Base-by-base conservation (phyloP, 148 eudicot genomes). In the Persicaria tinctoria region DNA sequence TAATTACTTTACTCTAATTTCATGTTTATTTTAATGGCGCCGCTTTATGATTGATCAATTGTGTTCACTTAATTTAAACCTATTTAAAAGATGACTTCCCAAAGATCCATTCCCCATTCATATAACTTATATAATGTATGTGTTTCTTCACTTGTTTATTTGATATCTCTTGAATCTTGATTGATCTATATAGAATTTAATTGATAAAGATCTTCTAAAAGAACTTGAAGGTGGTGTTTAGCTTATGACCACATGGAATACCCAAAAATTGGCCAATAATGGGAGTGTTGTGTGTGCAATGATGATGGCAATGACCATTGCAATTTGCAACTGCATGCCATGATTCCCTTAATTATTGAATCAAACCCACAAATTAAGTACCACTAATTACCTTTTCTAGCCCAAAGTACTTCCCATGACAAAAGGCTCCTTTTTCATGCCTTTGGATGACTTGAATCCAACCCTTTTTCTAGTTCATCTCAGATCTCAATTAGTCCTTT, bases 201-300 rank as follows among this genome's bases (percentile, higher is more conserved):
- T 32, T 32, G 41, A 32, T 32, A 53, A 13, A 13, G 16, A 53
- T 12, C 23, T 17, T 56, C 9, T 56, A 56, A 56, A 6, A 5
- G 8, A 16, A 56, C 3, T 5, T 56, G 27, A 56, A 56, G 23
- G 62, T 20, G 64, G 64, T 18, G 7, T 12, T 11, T 13, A 13
- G 13, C 9, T 38, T 38, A 11, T 10, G 46, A 32, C 46, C 45
- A 64, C 69, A 64, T 12, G 13, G 46, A 64, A 10, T 41, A 66
- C 47, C 47, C 14, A 62, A 76, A 76, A 75, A 77, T 75, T 78
- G 63, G 47, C 57, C 73, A 70, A 80, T 83, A 73, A 80, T 78
- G 76, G 66, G 76, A 48, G 56, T 66, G 70, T 3, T 66, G 70
- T 80, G 83, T 68, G 60, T 83, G 75, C 38, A 80, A 80, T 83